Conservation (phyloP, 352 stramenopile species). For the Phytophthora boehmeriae region DNA sequence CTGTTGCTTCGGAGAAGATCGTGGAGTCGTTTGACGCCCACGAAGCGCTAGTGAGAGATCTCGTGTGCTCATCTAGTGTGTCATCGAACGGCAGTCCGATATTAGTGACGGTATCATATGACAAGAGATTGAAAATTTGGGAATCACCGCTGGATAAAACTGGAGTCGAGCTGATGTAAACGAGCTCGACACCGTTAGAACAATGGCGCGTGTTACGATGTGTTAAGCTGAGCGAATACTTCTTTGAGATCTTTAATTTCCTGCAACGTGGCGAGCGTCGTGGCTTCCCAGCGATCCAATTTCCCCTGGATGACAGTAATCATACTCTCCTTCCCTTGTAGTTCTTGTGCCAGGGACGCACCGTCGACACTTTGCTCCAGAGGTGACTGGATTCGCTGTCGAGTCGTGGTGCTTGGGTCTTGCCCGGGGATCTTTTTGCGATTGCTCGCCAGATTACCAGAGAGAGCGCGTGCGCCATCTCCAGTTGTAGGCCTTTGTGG, state of each 20-base stretch:
- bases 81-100: slow-evolving; percentile 21
- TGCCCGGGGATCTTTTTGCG: slow-evolving; percentile 45
- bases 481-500: slow-evolving; percentile 24
- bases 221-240: slow-evolving; percentile 54
- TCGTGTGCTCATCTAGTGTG: slow-evolving; percentile 23
- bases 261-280: slow-evolving; percentile 66
- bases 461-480: slow-evolving; percentile 30
- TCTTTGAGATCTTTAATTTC: slow-evolving; percentile 79
- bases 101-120: slow-evolving; percentile 80
- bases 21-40: slow-evolving; percentile 73
- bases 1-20: slow-evolving; percentile 76
- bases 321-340: slow-evolving; percentile 45
- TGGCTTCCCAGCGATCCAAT: slow-evolving; percentile 64
- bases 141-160: slow-evolving; percentile 24
- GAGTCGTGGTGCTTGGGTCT: slow-evolving; percentile 21
- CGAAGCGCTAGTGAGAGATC: slow-evolving; percentile 70
- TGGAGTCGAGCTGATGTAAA: slow-evolving; percentile 20
- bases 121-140: slow-evolving; percentile 82
- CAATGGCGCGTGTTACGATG: slow-evolving; percentile 21
- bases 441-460: slow-evolving; percentile 67
- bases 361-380: slow-evolving; percentile 34
- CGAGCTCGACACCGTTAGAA: slow-evolving; percentile 13
- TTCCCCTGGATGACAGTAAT: slow-evolving; percentile 63
- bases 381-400: slow-evolving; percentile 44
- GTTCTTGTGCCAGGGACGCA: slow-evolving; percentile 35